phyloP scores from a whole-genome alignment of 257 asterid genomes.

The Petrea volubilis region DNA sequence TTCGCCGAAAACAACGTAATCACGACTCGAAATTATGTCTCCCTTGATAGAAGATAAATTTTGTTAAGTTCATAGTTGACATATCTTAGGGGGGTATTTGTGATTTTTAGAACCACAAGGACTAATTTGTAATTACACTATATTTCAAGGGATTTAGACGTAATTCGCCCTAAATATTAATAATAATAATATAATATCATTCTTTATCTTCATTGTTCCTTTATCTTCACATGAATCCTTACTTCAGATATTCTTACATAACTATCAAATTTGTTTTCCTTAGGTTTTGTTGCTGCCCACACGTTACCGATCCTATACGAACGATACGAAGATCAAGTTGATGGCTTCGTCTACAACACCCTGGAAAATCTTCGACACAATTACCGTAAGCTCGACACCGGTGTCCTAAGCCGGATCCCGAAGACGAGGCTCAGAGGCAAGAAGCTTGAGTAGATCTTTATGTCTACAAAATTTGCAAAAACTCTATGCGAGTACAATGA shows the following conservation, averaged over 20 bases:
- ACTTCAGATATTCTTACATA: not conserved
- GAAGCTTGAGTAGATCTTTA: constrained; percentile 44
- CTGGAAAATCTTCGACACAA: constrained; percentile 54
- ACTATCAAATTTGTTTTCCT: not conserved
- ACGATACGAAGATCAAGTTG: constrained; percentile 68
- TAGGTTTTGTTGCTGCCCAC: constrained; percentile 86
- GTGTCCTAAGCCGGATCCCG: constrained; percentile 62
- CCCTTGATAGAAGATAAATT: too few species aligned
- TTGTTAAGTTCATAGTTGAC: too few species aligned
- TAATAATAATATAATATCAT: too few species aligned
- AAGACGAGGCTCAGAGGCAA: constrained; percentile 40
- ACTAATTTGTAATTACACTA: too few species aligned
- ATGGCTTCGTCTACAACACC: constrained; percentile 49
- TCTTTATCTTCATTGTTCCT: too few species aligned
- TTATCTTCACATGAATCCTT: not conserved
- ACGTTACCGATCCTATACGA: constrained; percentile 80
- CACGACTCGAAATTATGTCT: too few species aligned
- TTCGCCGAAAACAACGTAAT: too few species aligned
- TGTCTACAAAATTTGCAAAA: not conserved
- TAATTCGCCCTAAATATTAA: too few species aligned
- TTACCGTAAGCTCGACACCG: constrained; percentile 60
- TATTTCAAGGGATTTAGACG: too few species aligned
- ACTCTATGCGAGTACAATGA: too few species aligned
- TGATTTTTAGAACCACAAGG: too few species aligned
- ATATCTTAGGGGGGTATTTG: too few species aligned